Conservation (phyloP, 768 basidiomycete genomes). For the Lactifluus hygrophoroides region DNA sequence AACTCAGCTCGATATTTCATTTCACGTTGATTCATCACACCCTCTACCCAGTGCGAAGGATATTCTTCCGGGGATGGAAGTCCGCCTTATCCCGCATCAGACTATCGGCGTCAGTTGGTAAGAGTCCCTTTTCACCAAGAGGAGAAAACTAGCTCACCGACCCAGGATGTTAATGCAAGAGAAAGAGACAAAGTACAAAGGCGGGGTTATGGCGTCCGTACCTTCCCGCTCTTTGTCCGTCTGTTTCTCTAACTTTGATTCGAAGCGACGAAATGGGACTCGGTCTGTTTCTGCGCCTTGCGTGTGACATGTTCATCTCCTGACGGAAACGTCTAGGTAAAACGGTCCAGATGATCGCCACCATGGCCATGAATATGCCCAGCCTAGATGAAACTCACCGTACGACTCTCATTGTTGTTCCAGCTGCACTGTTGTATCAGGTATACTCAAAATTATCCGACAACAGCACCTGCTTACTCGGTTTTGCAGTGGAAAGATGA, state of each 20-base stretch:
- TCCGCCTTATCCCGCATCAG: constrained; percentile 66
- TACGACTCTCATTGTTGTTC: constrained; percentile 68
- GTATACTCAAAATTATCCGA: constrained; percentile 26
- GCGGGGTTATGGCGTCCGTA: constrained; percentile 55
- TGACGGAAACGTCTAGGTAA: constrained; percentile 35
- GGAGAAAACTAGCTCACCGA: too few species aligned
- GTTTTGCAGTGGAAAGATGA: constrained; percentile 59
- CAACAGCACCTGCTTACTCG: not conserved
- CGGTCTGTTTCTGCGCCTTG: constrained; percentile 26
- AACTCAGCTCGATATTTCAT: not conserved
- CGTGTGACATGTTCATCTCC: not conserved
- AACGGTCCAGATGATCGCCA: constrained; percentile 75
- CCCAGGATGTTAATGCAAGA: constrained; percentile 63
- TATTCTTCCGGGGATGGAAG: constrained; percentile 58
- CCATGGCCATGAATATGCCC: constrained; percentile 62
- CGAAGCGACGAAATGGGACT: constrained; percentile 60
- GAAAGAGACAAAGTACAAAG: constrained; percentile 35
- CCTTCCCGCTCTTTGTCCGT: not conserved
- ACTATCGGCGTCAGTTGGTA: constrained; percentile 69
- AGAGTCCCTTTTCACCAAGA: constrained; percentile 7
- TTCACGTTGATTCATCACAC: constrained; percentile 2
- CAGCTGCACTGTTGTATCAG: constrained; percentile 66
- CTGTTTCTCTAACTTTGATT: not conserved
- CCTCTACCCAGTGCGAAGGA: constrained; percentile 37
- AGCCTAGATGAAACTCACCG: constrained; percentile 35